Evolutionary conservation across 306 rosid species (phyloP), one percentile per base, ranked within the genome.

Genomic region (Quercus aquifolioides): DNA sequence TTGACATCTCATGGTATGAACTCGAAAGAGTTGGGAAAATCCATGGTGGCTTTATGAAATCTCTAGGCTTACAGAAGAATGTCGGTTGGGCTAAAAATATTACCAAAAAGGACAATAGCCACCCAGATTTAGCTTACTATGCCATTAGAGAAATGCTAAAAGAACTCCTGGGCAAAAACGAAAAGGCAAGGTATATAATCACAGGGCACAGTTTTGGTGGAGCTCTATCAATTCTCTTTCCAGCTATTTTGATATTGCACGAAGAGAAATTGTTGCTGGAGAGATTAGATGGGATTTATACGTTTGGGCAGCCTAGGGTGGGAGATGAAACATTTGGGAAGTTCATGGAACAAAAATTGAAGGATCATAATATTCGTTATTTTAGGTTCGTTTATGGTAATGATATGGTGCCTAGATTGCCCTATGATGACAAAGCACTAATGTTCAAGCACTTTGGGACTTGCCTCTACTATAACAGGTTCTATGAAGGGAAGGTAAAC

Each of bases 231-330:
- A 87, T 90, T 21, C 55, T 92, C 3, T 90, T 84, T 69, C 86
- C 87, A 0, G 80, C 90, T 0, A 74, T 92, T 28, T 25, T 90
- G 76, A 74, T 89, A 9, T 76, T 91, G 59, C 97, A 94, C 57
- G 79, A 83, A 8, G 97, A 92, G 73, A 75, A 71, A 19, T 84
- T 83, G 76, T 71, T 94, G 74, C 69, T 94, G 19, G 86, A 90
- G 74, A 89, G 90, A 79, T 63, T 90, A 25, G 90, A 90, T 62
- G 97, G 96, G 51, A 85, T 94, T 52, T 90, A 90, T 77, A 94
- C 97, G 2, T 94, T 89, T 82, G 98, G 98, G n/a, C 98, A 92
- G 74, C 98, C 98, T 4, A 86, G 98, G 71, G 94, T 94, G 43
- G 97, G 98, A 51, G 91, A 94, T 41, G 68, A 64, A 18, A 55